phyloP scores from a whole-genome alignment of 1,284 basidiomycete genomes.

The Rhizoctonia solani region DNA sequence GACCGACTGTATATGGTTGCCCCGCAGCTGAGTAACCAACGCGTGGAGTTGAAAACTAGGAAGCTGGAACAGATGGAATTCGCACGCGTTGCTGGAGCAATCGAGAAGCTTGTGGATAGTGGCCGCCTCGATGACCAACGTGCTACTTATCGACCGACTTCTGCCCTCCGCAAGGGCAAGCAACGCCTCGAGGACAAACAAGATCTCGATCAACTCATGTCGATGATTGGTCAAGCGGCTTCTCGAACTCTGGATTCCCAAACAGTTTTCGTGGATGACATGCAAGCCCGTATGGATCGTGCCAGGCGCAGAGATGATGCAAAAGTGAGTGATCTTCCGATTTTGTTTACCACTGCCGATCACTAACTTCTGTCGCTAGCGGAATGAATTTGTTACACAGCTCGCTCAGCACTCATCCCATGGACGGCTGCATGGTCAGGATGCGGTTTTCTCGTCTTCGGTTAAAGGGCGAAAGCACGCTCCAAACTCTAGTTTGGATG shows the following conservation, averaged over 20 bases:
- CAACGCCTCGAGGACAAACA: slow-evolving; percentile 38
- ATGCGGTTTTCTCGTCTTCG: slow-evolving; percentile 54
- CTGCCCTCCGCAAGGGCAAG: slow-evolving; percentile 19
- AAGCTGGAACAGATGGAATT: slow-evolving; percentile 69
- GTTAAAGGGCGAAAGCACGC: slow-evolving; percentile 5
- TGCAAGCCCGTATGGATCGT: slow-evolving; percentile 58
- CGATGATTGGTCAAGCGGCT: slow-evolving; percentile 71
- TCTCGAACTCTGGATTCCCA: slow-evolving; percentile 68
- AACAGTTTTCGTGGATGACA: slow-evolving; percentile 59
- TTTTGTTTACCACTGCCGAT: neutral
- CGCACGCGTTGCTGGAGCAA: slow-evolving; percentile 50
- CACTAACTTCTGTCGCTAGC: slow-evolving; percentile 48
- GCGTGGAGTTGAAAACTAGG: slow-evolving; percentile 74
- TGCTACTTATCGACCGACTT: slow-evolving; percentile 37
- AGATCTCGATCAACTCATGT: slow-evolving; percentile 73
- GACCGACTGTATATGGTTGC: slow-evolving; percentile 80
- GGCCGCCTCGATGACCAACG: slow-evolving; percentile 45
- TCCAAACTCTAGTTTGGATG: neutral
- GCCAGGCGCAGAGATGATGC: slow-evolving; percentile 59
- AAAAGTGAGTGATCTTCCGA: slow-evolving; percentile 52
- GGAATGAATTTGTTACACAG: slow-evolving; percentile 70
- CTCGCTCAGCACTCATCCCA: slow-evolving; percentile 67
- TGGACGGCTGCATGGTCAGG: slow-evolving; percentile 71
- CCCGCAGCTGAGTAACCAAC: slow-evolving; percentile 83
- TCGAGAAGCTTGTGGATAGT: slow-evolving; percentile 38